These are phyloP conservation scores for Amanita rubescens DNA, from an alignment of 768 basidiomycete genomes.

Conservation along the genomic window DNA sequence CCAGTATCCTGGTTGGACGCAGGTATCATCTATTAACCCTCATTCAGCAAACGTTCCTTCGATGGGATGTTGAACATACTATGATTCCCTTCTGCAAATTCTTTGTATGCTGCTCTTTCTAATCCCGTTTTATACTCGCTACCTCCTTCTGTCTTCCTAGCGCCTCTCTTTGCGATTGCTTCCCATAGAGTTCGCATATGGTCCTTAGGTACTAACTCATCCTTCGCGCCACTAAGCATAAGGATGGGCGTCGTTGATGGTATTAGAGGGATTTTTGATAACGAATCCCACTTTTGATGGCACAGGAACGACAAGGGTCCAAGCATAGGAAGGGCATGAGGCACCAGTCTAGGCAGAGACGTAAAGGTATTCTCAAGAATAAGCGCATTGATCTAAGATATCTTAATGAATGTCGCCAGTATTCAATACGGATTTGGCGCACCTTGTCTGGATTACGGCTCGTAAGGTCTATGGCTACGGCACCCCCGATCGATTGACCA, in stretches of 20 bases:
- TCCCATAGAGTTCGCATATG: conserved; percentile 77
- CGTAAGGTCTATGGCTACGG: conserved; percentile 84
- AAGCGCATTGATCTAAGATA: conserved; percentile 58
- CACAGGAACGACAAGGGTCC: conserved; percentile 72
- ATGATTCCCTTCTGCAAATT: conserved; percentile 48
- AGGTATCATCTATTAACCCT: conserved; percentile 40
- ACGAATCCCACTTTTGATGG: conserved; percentile 85
- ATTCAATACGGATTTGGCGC: conserved; percentile 9
- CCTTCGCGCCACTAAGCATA: conserved; percentile 68
- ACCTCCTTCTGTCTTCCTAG: conserved; percentile 31
- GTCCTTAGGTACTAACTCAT: conserved; percentile 66
- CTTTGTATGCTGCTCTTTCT: conserved; percentile 48
- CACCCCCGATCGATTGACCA: conserved; percentile 88
- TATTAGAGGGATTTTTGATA: conserved; percentile 53
- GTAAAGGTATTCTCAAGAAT: conserved; percentile 94
- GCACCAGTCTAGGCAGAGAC: conserved; percentile 77
- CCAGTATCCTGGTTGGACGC: conserved; percentile 50
- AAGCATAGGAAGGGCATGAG: conserved; percentile 66
- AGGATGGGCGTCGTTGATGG: conserved; percentile 66
- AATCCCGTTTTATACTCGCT: conserved; percentile 38
- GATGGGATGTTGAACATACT: conserved; percentile 29
- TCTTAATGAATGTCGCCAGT: neutral
- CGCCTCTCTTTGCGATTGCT: conserved; percentile 47
- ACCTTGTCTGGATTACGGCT: conserved; percentile 69
- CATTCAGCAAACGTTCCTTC: neutral